A percentile compares a stretch with the other conserved stretches of the same genome.
Conservation (phyloP, 2,329 filamentous ascomycete species). For the Penicillium sp. region DNA sequence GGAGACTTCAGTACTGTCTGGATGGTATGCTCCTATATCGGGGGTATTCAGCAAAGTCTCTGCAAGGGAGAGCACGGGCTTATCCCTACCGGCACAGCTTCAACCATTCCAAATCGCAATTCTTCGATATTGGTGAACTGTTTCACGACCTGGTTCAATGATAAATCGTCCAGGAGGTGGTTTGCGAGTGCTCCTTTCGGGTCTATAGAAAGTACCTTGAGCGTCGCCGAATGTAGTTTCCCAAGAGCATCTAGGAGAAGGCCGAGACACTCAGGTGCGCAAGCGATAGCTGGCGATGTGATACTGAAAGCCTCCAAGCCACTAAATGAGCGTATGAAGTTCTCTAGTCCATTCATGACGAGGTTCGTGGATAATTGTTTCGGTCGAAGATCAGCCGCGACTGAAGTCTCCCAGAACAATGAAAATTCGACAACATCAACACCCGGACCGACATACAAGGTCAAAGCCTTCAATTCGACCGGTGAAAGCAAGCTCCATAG, state of each 20-base stretch:
- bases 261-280: background rate
- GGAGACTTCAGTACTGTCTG: too few species aligned
- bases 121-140: too few species aligned
- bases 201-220: background rate
- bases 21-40: too few species aligned
- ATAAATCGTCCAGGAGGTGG: background rate
- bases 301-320: too few species aligned
- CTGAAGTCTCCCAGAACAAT: background rate
- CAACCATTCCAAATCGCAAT: too few species aligned
- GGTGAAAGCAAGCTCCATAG: too few species aligned
- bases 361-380: background rate
- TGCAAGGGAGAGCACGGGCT: too few species aligned
- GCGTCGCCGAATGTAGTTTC: slow-evolving; percentile 1
- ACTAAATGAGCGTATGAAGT: too few species aligned
- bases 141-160: background rate
- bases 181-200: background rate
- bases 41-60: too few species aligned
- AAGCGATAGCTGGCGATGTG: background rate
- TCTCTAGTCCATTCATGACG: background rate
- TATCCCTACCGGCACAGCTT: too few species aligned
- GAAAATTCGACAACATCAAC: background rate
- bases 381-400: background rate
- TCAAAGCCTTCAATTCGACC: too few species aligned
- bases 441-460: too few species aligned
- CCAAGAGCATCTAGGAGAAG: background rate